These are phyloP conservation scores for Globisporangium emineosum DNA, from an alignment of 352 stramenopile genomes.

Conservation along the genomic window DNA sequence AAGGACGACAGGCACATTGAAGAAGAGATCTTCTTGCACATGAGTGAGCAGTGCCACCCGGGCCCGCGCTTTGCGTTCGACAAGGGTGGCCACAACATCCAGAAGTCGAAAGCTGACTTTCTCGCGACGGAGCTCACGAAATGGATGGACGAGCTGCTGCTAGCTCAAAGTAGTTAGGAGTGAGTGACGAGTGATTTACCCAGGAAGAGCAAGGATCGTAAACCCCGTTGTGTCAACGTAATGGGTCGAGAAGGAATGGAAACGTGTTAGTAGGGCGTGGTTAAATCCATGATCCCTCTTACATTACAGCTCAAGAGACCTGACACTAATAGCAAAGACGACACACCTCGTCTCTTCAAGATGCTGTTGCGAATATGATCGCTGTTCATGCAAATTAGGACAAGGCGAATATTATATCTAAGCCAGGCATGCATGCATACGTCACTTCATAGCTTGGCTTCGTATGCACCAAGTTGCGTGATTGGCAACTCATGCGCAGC, in stretches of 20 bases:
- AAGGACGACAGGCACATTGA: conserved; percentile 61
- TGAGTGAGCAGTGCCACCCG: conserved; percentile 31
- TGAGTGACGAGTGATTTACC: background rate
- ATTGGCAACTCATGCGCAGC: background rate
- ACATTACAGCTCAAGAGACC: too few relatives aligned
- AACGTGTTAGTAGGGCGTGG: too few relatives aligned
- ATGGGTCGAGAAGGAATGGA: too few relatives aligned
- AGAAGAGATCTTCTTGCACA: conserved; percentile 40
- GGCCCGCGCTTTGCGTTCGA: conserved; percentile 43
- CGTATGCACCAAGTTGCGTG: background rate
- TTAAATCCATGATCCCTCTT: too few relatives aligned
- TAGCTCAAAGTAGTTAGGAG: background rate
- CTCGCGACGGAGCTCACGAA: conserved; percentile 34
- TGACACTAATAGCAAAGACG: too few relatives aligned
- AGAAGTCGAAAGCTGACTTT: conserved; percentile 57
- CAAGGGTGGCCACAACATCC: conserved; percentile 65
- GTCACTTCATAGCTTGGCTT: background rate
- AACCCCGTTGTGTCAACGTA: too few relatives aligned
- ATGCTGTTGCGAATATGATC: too few relatives aligned
- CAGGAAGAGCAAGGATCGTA: background rate
- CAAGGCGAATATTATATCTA: too few relatives aligned
- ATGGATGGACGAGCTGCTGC: conserved; percentile 32
- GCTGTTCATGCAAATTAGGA: too few relatives aligned
- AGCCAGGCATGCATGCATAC: background rate
- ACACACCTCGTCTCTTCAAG: too few relatives aligned